phyloP scores from a whole-genome alignment of 2,329 filamentous ascomycete genomes.

The Trichoderma atrobrunneum region DNA sequence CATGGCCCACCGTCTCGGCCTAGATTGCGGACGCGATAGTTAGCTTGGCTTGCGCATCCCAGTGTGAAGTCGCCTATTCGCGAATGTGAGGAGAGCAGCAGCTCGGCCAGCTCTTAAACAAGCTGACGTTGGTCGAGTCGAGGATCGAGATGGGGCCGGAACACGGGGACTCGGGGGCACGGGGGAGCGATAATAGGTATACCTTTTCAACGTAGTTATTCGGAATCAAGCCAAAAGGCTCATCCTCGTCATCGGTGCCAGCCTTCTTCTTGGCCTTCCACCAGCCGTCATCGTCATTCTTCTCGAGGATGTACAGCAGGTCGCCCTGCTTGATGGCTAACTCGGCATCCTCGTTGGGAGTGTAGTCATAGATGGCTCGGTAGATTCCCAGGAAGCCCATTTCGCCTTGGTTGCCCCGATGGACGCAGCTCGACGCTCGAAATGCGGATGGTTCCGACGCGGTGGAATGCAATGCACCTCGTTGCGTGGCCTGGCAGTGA shows the following conservation, averaged over 20 bases:
- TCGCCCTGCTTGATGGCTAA: slow-evolving; percentile 82
- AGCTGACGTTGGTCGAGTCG: neutral
- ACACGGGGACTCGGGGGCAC: slow-evolving; percentile 9
- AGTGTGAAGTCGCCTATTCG: neutral
- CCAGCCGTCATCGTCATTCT: slow-evolving; percentile 76
- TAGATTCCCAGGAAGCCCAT: slow-evolving; percentile 95
- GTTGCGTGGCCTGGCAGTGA: slow-evolving; percentile 11
- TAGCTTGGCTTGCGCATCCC: slow-evolving; percentile 43
- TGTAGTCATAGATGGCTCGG: slow-evolving; percentile 89
- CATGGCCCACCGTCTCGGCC: slow-evolving; percentile 50
- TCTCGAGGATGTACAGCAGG: slow-evolving; percentile 83
- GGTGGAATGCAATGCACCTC: slow-evolving; percentile 15
- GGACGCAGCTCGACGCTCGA: slow-evolving; percentile 22
- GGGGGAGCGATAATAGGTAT: slow-evolving; percentile 7
- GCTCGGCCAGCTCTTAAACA: neutral
- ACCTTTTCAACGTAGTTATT: slow-evolving; percentile 96
- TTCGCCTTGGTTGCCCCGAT: slow-evolving; percentile 27
- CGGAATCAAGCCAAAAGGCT: slow-evolving; percentile 85
- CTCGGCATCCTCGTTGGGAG: slow-evolving; percentile 81
- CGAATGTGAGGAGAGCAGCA: neutral
- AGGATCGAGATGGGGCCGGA: neutral
- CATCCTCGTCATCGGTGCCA: slow-evolving; percentile 77
- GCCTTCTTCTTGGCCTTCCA: slow-evolving; percentile 96
- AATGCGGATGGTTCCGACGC: slow-evolving; percentile 20
- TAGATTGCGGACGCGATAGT: slow-evolving; percentile 25